phyloP scores from a whole-genome alignment of 2,329 filamentous ascomycete genomes.

The Phialocephala subalpina region DNA sequence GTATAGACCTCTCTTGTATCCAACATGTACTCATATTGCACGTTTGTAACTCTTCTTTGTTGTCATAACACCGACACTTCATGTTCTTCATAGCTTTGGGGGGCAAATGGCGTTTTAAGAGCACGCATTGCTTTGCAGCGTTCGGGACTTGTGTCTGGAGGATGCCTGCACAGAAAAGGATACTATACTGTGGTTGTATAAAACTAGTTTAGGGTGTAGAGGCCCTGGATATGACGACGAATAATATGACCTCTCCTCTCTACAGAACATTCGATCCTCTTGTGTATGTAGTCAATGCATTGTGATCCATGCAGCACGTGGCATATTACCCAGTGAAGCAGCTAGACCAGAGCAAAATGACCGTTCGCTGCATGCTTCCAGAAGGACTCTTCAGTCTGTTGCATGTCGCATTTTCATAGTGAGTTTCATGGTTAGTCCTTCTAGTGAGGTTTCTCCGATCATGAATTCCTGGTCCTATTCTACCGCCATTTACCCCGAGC shows the following conservation, averaged over 20 bases:
- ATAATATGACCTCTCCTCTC: conserved; percentile 68
- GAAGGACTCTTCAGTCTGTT: conserved; percentile 27
- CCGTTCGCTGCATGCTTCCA: neutral
- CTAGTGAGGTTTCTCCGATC: conserved; percentile 22
- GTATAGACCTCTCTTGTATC: conserved; percentile 44
- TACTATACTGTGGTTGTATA: conserved; percentile 45
- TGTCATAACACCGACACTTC: conserved; percentile 40
- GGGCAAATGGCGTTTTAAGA: conserved; percentile 44
- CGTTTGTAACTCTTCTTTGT: conserved; percentile 44
- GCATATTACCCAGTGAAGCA: conserved; percentile 1
- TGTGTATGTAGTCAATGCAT: conserved; percentile 22
- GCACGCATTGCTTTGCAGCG: conserved; percentile 39
- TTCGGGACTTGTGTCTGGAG: conserved; percentile 39
- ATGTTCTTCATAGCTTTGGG: conserved; percentile 44
- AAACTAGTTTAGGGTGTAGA: no score
- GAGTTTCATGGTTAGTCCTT: conserved; percentile 26
- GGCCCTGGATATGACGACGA: conserved; percentile 53
- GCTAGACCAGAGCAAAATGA: conserved; percentile 2
- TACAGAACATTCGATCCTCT: conserved; percentile 36
- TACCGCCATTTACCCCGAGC: conserved; percentile 15
- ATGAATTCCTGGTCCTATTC: conserved; percentile 17
- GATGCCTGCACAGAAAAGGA: conserved; percentile 41
- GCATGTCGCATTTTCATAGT: conserved; percentile 36
- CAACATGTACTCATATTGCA: conserved; percentile 45
- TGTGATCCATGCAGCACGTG: conserved; percentile 17